Evolutionary conservation across 2,329 filamentous ascomycete species (phyloP), one percentile per base, ranked within the genome.

Genomic region (Verticillium albo-atrum): DNA sequence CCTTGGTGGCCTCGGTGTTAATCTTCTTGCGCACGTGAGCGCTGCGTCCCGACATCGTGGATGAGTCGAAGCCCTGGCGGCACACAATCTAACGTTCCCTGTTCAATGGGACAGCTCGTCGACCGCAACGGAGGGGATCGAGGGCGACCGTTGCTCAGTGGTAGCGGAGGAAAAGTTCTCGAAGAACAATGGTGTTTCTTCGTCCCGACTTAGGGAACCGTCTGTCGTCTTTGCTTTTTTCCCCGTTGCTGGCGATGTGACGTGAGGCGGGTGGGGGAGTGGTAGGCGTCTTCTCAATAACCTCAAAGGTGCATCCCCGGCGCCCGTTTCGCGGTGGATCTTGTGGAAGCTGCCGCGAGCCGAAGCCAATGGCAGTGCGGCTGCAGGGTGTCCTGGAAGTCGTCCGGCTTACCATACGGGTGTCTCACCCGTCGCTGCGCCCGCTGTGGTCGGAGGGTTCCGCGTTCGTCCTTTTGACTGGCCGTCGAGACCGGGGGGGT

Each of bases 1-100:
- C 71, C 3, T 69, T 63, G 57, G 77, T 79, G 27, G 77, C 73
- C 60, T 84, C 79, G 20, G n/a, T 57, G 0, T 78, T 82, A 63
- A 82, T 83, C 73, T 83, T 84, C 69, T 84, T 84, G 66, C 83
- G 80, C 68, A 83, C 82, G 64, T 82, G 77, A 32, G 82, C 83
- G 70, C 82, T 85, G 58, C 83, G 75, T 61, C 82, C 82, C 6
- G 83, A 86, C 83, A 86, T 86, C 62, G 58, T 71, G 61, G 52
- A 25, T 6, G 52, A 47, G 42, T 47, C 20, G 42, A 47, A 47
- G 42, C 42, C 42, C 42, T 23, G 42, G 14, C 23, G 42, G 6
- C 42, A 23, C n/a, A 23, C n/a, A 47, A 23, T 23, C 14, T 14
- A 32, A 32, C 42, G 9, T n/a, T 23, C 6, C 3, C 42, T 47